These are phyloP conservation scores for Phytophthora hybrid DNA, from an alignment of 352 stramenopile genomes.

Conservation along the genomic window DNA sequence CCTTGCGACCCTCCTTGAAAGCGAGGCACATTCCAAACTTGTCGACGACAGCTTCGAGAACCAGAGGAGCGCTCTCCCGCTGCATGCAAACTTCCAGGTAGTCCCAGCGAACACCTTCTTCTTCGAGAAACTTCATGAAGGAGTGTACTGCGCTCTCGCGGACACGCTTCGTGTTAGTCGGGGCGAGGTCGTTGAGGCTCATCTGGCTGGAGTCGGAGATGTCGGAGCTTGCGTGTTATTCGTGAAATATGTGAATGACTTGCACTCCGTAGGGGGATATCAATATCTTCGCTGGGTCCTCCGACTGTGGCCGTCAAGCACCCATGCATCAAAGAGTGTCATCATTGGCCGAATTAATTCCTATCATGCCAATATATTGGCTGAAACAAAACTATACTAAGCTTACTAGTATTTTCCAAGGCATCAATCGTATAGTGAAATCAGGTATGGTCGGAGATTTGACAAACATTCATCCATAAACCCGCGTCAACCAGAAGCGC, in stretches of 20 bases:
- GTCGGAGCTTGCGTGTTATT: slow-evolving; percentile 22
- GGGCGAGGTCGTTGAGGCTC: slow-evolving; percentile 27
- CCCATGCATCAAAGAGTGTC: not conserved
- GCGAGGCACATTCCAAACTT: slow-evolving; percentile 36
- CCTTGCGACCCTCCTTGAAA: slow-evolving; percentile 22
- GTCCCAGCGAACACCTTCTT: slow-evolving; percentile 7
- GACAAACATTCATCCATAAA: no score
- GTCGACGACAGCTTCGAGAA: slow-evolving; percentile 27
- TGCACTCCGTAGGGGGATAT: not conserved
- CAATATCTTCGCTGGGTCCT: slow-evolving; percentile 1
- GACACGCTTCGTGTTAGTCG: slow-evolving; percentile 32
- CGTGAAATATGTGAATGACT: slow-evolving; percentile 15
- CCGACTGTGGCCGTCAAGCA: not conserved
- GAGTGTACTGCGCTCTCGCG: slow-evolving; percentile 10
- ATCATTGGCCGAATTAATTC: no score
- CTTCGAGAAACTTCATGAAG: slow-evolving; percentile 28
- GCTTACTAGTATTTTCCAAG: no score
- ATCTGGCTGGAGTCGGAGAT: slow-evolving; percentile 21
- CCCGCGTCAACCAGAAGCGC: no score
- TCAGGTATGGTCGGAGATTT: no score
- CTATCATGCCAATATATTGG: no score
- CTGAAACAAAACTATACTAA: no score
- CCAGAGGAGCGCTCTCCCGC: slow-evolving; percentile 3
- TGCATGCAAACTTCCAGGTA: slow-evolving; percentile 29
- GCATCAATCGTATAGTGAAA: no score